Percentiles rank a stretch among this genome's conserved stretches.
phyloP scores from a whole-genome alignment of 371 early-diverging fungal genomes.

The Blakeslea trispora region DNA sequence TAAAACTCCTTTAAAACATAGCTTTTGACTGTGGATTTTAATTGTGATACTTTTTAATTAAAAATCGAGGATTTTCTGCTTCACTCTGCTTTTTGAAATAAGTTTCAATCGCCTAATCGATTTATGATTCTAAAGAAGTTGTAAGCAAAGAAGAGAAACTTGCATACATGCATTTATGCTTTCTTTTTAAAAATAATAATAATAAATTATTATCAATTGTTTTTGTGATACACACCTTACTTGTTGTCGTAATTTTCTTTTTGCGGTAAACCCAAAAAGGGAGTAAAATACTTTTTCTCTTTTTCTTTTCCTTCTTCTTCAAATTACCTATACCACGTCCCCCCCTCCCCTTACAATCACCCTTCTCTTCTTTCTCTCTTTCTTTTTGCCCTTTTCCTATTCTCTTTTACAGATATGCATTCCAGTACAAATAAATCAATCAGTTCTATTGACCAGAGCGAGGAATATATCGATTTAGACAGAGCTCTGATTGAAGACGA shows the following conservation, averaged over 20 bases:
- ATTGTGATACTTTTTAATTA: no score
- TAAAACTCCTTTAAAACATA: no score
- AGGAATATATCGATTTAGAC: slow-evolving; percentile 22
- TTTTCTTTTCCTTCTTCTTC: not conserved
- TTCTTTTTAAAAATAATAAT: no score
- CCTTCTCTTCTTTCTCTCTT: not conserved
- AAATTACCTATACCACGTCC: no score
- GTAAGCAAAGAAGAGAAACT: no score
- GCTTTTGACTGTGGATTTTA: not conserved
- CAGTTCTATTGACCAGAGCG: slow-evolving; percentile 1
- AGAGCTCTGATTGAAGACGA: slow-evolving; percentile 15
- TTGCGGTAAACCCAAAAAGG: not conserved
- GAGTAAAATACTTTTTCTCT: not conserved
- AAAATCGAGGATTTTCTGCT: no score
- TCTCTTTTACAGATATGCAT: not conserved
- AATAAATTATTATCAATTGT: no score
- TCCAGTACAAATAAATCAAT: not conserved
- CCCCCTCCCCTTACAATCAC: no score
- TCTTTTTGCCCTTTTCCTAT: not conserved
- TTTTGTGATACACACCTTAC: not conserved
- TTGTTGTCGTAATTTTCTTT: not conserved
- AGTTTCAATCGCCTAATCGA: no score
- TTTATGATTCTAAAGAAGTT: no score
- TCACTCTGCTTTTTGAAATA: no score
- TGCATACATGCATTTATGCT: not conserved